Evolutionary conservation across 768 basidiomycete genomes (phyloP).

Genomic region (Rhizopogon vinicolor): DNA sequence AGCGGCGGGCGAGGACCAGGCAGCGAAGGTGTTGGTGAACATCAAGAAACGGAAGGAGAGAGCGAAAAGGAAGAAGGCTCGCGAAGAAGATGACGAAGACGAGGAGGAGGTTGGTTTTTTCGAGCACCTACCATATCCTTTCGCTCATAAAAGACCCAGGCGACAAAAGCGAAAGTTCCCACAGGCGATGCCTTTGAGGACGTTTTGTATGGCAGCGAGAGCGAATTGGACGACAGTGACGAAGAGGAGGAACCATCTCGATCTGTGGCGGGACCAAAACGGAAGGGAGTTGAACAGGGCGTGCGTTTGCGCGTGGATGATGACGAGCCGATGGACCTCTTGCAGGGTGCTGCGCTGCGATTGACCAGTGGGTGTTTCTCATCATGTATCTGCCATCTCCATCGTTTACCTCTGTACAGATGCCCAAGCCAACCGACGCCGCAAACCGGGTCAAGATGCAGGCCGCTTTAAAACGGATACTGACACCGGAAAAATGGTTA

Average conservation of each 20-base stretch:
- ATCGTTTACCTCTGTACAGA: conserved; percentile 24
- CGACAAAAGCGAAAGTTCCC: conserved; percentile 40
- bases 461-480: conserved; percentile 84
- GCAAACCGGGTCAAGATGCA: conserved; percentile 85
- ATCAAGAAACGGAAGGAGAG: conserved; percentile 95
- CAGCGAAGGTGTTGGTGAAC: conserved; percentile 84
- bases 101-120: conserved; percentile 41
- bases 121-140: background rate
- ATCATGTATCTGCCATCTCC: background rate
- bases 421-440: conserved; percentile 43
- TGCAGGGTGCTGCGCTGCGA: conserved; percentile 72
- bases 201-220: conserved; percentile 94
- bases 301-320: conserved; percentile 80
- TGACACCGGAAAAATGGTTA: conserved; percentile 75
- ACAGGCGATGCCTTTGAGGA: conserved; percentile 94
- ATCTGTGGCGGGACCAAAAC: conserved; percentile 28
- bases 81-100: conserved; percentile 52
- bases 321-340: conserved; percentile 92
- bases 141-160: conserved; percentile 24
- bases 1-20: conserved; percentile 71
- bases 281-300: conserved; percentile 36
- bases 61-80: conserved; percentile 83
- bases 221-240: conserved; percentile 75
- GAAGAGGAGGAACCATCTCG: conserved; percentile 41
- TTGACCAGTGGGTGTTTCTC: conserved; percentile 54